phyloP scores from a whole-genome alignment of 148 eudicot species.

The Cornus florida region DNA sequence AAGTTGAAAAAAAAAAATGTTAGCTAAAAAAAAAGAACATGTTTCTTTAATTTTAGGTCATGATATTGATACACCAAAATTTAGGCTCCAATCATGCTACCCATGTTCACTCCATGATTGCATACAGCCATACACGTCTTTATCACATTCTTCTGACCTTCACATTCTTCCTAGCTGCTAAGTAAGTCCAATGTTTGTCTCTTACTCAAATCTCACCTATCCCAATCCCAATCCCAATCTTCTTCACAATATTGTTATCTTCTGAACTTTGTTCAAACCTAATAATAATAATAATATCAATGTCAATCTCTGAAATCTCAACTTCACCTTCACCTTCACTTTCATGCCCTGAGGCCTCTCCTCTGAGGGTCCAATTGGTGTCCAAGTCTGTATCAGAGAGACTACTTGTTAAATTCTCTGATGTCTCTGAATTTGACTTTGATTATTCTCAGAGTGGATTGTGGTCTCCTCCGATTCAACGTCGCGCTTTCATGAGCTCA shows the following conservation, averaged over 20 bases:
- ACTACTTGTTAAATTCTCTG: conserved; percentile 50
- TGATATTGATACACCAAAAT: neutral
- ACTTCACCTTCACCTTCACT: conserved; percentile 8
- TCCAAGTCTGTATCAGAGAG: conserved; percentile 48
- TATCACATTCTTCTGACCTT: neutral
- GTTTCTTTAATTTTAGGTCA: neutral
- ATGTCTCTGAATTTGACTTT: conserved; percentile 52
- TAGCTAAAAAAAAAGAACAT: neutral
- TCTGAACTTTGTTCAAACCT: neutral
- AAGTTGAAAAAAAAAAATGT: neutral
- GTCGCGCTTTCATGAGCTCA: conserved; percentile 34
- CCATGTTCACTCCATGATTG: conserved; percentile 13
- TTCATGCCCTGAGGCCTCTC: conserved; percentile 14
- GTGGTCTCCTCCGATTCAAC: conserved; percentile 61
- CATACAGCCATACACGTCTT: conserved; percentile 19
- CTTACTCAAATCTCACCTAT: neutral
- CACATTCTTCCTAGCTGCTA: neutral
- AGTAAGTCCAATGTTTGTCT: neutral
- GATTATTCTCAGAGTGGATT: conserved; percentile 53
- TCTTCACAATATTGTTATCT: neutral
- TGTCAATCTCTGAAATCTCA: conserved; percentile 17
- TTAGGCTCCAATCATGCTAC: conserved; percentile 4
- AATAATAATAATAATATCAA: neutral
- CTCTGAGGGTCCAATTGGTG: conserved; percentile 33
- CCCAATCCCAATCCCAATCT: neutral